Evolutionary conservation across 177 flowering plant species (phyloP).

Genomic region (Vitis hybrid): DNA sequence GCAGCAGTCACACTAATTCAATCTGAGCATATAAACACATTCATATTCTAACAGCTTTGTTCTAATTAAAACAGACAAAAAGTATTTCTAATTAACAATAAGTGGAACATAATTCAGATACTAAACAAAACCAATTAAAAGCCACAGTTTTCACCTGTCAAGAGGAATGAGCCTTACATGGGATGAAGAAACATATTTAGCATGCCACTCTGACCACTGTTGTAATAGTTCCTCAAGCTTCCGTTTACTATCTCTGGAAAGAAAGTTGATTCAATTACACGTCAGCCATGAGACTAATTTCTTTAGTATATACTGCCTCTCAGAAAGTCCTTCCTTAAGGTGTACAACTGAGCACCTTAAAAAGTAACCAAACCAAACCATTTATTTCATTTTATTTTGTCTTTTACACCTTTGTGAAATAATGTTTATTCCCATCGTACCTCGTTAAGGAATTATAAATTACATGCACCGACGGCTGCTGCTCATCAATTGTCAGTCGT

Average conservation of each 20-base stretch:
- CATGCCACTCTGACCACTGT: constrained; percentile 95
- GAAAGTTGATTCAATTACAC: neutral
- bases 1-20: too few species aligned
- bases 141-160: neutral
- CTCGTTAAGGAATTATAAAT: constrained; percentile 66
- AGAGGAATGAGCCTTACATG: constrained; percentile 38
- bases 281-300: neutral
- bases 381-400: neutral
- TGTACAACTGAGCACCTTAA: neutral
- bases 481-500: constrained; percentile 50
- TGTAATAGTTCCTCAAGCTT: constrained; percentile 82
- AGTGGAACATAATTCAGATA: neutral
- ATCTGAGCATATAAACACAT: too few species aligned
- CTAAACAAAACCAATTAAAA: neutral
- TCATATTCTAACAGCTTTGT: too few species aligned
- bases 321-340: neutral
- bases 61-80: neutral
- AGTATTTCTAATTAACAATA: neutral
- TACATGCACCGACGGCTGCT: constrained; percentile 74
- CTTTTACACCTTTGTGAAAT: constrained; percentile 1
- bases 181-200: constrained; percentile 43
- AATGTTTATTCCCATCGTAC: constrained; percentile 30
- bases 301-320: neutral
- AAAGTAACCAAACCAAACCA: neutral
- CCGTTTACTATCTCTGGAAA: constrained; percentile 69